phyloP scores from a whole-genome alignment of 768 basidiomycete genomes.

The Leccinum olivaceopallidum region DNA sequence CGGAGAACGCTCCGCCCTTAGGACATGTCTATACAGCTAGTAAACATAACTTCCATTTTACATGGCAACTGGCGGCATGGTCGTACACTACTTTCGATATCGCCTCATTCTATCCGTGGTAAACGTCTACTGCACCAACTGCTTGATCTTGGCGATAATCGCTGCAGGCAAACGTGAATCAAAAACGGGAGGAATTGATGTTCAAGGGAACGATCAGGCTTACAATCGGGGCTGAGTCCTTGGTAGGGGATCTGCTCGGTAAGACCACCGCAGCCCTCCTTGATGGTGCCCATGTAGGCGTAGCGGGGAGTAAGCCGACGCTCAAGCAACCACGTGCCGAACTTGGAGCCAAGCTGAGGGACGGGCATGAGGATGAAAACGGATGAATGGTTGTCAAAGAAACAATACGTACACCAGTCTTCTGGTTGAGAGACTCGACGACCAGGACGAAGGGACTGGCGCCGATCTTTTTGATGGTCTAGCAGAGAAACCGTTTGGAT shows the following conservation, averaged over 20 bases:
- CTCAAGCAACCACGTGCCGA: constrained; percentile 85
- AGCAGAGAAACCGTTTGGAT: neutral
- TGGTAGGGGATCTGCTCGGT: constrained; percentile 86
- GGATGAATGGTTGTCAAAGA: neutral
- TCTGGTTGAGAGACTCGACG: constrained; percentile 84
- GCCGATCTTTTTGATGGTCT: constrained; percentile 72
- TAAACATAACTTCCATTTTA: too few relatives aligned
- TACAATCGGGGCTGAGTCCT: constrained; percentile 76
- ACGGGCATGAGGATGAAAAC: neutral
- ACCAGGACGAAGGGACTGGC: constrained; percentile 76
- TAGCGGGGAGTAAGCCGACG: constrained; percentile 79
- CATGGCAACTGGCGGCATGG: too few relatives aligned
- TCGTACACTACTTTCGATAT: too few relatives aligned
- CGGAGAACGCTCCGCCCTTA: too few relatives aligned
- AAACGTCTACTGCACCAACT: constrained; percentile 33
- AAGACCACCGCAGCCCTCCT: constrained; percentile 76
- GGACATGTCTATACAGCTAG: too few relatives aligned
- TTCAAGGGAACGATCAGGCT: constrained; percentile 26
- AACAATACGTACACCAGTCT: constrained; percentile 65
- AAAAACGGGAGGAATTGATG: neutral
- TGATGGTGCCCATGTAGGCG: constrained; percentile 76
- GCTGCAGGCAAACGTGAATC: constrained; percentile 29
- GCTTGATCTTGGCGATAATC: constrained; percentile 47
- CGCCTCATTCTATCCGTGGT: too few relatives aligned
- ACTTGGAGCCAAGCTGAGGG: constrained; percentile 69